Base-by-base conservation (phyloP, 148 eudicot species). In the Agrostemma githago region DNA sequence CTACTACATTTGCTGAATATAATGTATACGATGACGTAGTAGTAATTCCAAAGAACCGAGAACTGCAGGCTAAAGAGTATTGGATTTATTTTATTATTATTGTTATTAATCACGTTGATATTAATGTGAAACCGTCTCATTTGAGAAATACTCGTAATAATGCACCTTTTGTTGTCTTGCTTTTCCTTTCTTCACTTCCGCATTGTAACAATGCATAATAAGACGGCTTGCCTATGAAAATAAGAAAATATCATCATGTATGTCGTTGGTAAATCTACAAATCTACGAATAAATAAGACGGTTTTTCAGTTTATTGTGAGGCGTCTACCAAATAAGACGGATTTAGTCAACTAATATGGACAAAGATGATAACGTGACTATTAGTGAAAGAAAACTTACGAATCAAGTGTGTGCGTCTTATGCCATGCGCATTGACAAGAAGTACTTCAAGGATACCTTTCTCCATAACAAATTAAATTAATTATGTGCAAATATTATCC, bases 391-490 rank as follows among this genome's bases (percentile, higher is more conserved):
- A 41, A 21, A 17, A 53, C 79, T 64, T 62, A 92, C 97, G 92
- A 67, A 90, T 71, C n/a, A 92, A 66, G 76, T 84, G 81, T 62
- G 79, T 83, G 78, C 66, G 88, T 65, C 74, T 77, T 58, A 92
- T 83, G 87, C 91, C 90, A 72, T 81, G 66, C 17, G 96, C 96
- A 68, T 83, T 83, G 58, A 88, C 96, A 81, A 92, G 83, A 67
- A 90, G 86, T 9, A 90, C 89, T 83, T 90, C 89, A 56, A 92
- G 88, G 34, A 82, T 81, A 69, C 92, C 89, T 64, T 82, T 85
- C 73, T 84, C 84, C 97, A 89, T 26, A 26, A 26, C 34, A 26
- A 26, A 26, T 26, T 26, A 26, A n/a, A n/a, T 9, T 43, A 43
- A 43, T 89, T 62, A 19, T 62, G 42, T 76, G 56, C 54, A 17